A percentile compares a stretch with the other conserved stretches of the same genome.
Conservation (phyloP, 2,329 filamentous ascomycete species). For the Lachnellula subtilissima region DNA sequence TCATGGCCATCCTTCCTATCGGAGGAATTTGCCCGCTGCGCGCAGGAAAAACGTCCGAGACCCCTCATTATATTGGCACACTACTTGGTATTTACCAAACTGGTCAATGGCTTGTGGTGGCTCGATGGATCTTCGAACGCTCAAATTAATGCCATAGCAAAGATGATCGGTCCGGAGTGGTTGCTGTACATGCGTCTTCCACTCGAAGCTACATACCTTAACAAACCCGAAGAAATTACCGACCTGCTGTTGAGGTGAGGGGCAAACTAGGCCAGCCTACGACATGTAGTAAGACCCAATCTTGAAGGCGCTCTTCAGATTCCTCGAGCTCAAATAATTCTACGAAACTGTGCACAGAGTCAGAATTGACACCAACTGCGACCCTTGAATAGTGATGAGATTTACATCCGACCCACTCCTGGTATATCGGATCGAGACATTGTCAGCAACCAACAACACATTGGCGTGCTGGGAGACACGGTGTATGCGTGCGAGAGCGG, state of each 20-base stretch:
- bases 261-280: background rate
- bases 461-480: too few species aligned
- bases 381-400: too few species aligned
- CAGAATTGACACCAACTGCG: too few species aligned
- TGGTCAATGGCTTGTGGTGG: constrained; percentile 20
- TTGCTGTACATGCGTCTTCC: constrained; percentile 11
- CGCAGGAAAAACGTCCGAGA: constrained; percentile 13
- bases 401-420: too few species aligned
- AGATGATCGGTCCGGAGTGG: constrained; percentile 10
- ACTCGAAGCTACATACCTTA: constrained; percentile 3
- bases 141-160: constrained; percentile 12
- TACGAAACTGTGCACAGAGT: too few species aligned
- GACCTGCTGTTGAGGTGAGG: constrained; percentile 17
- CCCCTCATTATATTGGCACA: constrained; percentile 19
- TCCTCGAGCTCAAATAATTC: too few species aligned
- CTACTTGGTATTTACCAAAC: constrained; percentile 20
- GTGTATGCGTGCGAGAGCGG: too few species aligned
- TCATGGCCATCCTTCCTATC: constrained; percentile 22
- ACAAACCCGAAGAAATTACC: constrained; percentile 18
- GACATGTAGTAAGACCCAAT: background rate
- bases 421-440: too few species aligned
- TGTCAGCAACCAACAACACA: too few species aligned
- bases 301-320: background rate
- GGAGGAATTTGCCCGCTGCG: constrained; percentile 13
- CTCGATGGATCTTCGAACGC: constrained; percentile 15